A percentile compares a stretch with the other conserved stretches of the same genome.
phyloP scores from a whole-genome alignment of 2,329 filamentous ascomycete genomes.

The Diaporthe australafricana region DNA sequence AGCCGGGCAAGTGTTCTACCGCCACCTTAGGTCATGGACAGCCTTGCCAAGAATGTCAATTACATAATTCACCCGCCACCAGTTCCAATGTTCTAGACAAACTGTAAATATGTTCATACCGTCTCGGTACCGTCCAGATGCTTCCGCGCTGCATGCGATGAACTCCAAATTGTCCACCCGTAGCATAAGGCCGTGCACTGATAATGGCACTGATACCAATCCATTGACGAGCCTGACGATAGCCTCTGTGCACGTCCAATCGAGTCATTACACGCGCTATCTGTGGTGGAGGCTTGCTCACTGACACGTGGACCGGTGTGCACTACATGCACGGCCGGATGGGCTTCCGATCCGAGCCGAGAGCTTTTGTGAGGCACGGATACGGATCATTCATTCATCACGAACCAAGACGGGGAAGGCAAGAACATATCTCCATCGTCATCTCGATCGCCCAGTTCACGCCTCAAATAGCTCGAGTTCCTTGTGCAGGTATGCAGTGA shows the following conservation, averaged over 20 bases:
- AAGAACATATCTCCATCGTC: background rate
- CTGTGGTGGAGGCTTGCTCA: slow-evolving; percentile 2
- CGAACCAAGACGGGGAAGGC: background rate
- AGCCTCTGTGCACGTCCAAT: slow-evolving; percentile 14
- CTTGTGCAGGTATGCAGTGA: too few relatives aligned
- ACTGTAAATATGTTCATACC: too few relatives aligned
- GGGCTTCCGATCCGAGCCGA: slow-evolving; percentile 26
- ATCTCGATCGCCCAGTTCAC: too few relatives aligned
- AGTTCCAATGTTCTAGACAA: too few relatives aligned
- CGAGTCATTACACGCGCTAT: background rate
- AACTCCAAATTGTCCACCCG: background rate
- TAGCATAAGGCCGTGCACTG: background rate
- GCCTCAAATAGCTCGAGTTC: too few relatives aligned
- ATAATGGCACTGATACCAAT: background rate
- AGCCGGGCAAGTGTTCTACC: too few relatives aligned
- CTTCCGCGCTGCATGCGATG: too few relatives aligned
- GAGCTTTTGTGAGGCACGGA: background rate
- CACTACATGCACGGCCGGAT: slow-evolving; percentile 11
- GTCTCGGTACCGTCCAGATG: too few relatives aligned
- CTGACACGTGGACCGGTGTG: background rate
- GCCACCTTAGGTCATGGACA: too few relatives aligned
- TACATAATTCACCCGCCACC: too few relatives aligned
- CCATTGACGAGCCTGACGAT: background rate
- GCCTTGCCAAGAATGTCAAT: too few relatives aligned
- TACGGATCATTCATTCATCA: slow-evolving; percentile 16